phyloP scores from a whole-genome alignment of 805 yeast genomes.

The Torulaspora franciscae region DNA sequence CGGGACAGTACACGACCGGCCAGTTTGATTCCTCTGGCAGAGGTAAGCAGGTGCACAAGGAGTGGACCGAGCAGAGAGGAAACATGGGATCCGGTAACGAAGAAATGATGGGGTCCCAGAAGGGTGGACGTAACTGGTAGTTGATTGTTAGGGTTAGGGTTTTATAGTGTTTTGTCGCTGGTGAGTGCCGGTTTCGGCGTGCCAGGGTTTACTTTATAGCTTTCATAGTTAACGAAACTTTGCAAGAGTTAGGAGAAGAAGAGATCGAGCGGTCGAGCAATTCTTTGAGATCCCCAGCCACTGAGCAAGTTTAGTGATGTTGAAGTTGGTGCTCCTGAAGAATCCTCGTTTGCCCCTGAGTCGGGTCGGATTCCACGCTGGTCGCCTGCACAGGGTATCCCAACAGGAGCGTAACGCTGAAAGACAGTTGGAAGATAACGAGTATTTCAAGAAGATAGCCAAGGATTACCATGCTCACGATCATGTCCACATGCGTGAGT shows the following conservation, averaged over 20 bases:
- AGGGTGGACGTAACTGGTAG: conserved; percentile 5
- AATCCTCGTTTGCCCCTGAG: neutral
- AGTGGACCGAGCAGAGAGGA: conserved; percentile 13
- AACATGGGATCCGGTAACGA: conserved; percentile 6
- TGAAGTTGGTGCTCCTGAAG: neutral
- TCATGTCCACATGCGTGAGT: conserved; percentile 40
- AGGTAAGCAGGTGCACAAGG: conserved; percentile 14
- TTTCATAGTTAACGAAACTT: neutral
- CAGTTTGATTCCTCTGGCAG: conserved; percentile 11
- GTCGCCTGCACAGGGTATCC: conserved; percentile 1
- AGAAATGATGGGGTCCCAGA: conserved; percentile 8
- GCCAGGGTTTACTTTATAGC: neutral
- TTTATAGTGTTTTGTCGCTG: neutral
- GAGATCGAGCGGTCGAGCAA: too few relatives aligned
- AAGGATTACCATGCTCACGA: conserved; percentile 30
- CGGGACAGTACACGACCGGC: conserved; percentile 6
- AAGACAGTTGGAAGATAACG: conserved; percentile 17
- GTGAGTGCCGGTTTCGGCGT: neutral
- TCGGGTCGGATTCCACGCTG: conserved; percentile 1
- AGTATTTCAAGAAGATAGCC: conserved; percentile 15
- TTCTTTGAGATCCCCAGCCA: neutral
- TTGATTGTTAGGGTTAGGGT: neutral
- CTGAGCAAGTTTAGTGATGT: neutral
- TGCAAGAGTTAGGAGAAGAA: neutral
- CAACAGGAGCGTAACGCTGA: conserved; percentile 16